Evolutionary conservation across 148 eudicot species (phyloP).

Genomic region (Cornus suecica): DNA sequence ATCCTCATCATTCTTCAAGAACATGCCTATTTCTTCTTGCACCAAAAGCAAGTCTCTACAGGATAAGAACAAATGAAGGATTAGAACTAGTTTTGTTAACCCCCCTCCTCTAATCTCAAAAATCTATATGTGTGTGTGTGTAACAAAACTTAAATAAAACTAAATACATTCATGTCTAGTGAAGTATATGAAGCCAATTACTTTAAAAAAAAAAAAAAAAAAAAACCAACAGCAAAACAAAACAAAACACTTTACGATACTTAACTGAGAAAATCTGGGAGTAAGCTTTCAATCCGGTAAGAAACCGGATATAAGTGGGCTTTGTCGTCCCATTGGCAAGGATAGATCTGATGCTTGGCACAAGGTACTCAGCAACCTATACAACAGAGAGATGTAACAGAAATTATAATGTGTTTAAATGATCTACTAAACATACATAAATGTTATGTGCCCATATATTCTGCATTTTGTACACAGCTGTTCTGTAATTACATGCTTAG

Average conservation of each 20-base stretch:
- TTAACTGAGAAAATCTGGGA: slow-evolving; percentile 83
- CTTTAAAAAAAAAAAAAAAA: no score
- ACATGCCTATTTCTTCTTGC: slow-evolving; percentile 81
- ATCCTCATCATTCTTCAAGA: slow-evolving; percentile 55
- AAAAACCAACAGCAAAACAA: no score
- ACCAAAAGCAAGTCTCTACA: slow-evolving; percentile 89
- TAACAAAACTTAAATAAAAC: neutral
- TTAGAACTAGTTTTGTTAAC: neutral
- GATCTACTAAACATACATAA: no score
- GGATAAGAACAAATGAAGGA: neutral
- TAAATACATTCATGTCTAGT: neutral
- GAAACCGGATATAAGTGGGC: slow-evolving; percentile 82
- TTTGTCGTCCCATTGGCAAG: slow-evolving; percentile 74
- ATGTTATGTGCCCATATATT: no score
- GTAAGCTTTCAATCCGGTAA: slow-evolving; percentile 94
- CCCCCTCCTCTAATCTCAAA: no score
- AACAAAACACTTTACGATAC: neutral
- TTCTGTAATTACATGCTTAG: no score
- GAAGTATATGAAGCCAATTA: neutral
- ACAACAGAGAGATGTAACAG: neutral
- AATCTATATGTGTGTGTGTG: no score
- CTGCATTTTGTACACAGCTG: no score
- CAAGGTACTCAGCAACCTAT: slow-evolving; percentile 90
- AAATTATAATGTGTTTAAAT: no score
- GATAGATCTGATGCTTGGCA: slow-evolving; percentile 76